These are phyloP conservation scores for Helichrysum umbraculigerum DNA, from an alignment of 129 eudicot genomes.

Conservation along the genomic window DNA sequence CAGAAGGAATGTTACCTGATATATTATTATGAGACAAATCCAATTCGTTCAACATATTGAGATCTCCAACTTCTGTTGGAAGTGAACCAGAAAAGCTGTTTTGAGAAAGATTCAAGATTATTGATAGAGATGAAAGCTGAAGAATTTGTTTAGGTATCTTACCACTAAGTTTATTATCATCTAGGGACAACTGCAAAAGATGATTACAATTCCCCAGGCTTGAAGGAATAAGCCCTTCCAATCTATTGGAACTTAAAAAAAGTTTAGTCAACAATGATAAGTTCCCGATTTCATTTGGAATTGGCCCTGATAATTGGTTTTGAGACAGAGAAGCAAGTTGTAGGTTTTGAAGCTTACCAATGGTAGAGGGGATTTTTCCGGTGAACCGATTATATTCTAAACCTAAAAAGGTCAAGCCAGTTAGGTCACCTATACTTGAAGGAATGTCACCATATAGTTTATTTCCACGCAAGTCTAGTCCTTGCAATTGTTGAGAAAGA, in stretches of 20 bases:
- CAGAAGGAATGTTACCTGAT: no score
- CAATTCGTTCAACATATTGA: no score
- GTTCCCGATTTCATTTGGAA: not conserved
- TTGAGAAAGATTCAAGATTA: no score
- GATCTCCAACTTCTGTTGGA: no score
- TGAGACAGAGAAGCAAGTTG: not conserved
- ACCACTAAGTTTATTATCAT: no score
- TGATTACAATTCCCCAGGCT: no score
- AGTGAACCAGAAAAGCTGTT: no score
- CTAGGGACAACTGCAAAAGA: no score
- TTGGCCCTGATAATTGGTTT: not conserved
- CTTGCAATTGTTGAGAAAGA: not conserved
- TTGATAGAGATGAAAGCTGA: no score
- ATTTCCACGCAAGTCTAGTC: not conserved
- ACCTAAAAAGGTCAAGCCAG: not conserved
- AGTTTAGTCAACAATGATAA: not conserved
- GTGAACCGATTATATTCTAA: not conserved
- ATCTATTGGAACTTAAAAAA: not conserved
- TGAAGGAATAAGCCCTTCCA: not conserved
- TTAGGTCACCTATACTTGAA: constrained; percentile 3
- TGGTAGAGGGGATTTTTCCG: not conserved
- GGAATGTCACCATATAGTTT: not conserved
- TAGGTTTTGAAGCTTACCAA: not conserved
- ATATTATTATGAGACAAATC: no score
- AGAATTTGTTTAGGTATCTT: no score